Base-by-base conservation (phyloP, 2,329 filamentous ascomycete genomes). In the Colletotrichum musicola region DNA sequence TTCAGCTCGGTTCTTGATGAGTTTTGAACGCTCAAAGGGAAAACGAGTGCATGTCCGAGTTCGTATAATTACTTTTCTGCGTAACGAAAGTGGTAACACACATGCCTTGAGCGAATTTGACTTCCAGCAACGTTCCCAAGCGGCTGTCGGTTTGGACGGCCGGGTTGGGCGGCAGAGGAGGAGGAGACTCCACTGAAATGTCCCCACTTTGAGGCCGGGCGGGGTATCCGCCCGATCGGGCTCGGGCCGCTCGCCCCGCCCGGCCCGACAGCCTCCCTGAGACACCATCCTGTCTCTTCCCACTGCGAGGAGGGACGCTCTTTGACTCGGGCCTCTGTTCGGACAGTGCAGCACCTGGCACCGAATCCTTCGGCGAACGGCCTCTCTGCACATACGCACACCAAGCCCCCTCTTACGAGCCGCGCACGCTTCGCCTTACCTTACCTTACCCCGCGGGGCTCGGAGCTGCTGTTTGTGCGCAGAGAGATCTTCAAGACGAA, bases 201-300 rank as follows among this genome's bases (percentile, higher is more conserved):
- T 44, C 55, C 20, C 56, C 66, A 61, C 66, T 56, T 30, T 12
- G 18, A 38, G 66, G 20, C 62, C 66, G 66, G 56, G 62, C 55
- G 55, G 35, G 47, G 65, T 35, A 35, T 55, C 62, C 62, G 47
- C 27, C 54, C 47, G 35, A 64, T 53, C 65, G 65, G 65, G 65
- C 65, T 68, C 65, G 61, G 65, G 65, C 65, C 61, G 65, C 65
- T 50, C 49, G 13, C 65, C 65, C 65, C 65, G 62, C 66, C 55
- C 66, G 62, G 66, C 55, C 56, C 62, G 66, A 69, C 62, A 65
- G n/a, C 44, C 35, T 65, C 55, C 51, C 40, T 69, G 66, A 66
- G 66, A 69, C 62, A 66, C 35, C 56, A 35, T 69, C 62, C 18
- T 44, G 56, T 51, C 25, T 61, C n/a, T 50, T 22, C 18, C 16